Evolutionary conservation across 257 asterid genomes (phyloP), one percentile per base, ranked within the genome.

Genomic region (Gentiana macrophylla): DNA sequence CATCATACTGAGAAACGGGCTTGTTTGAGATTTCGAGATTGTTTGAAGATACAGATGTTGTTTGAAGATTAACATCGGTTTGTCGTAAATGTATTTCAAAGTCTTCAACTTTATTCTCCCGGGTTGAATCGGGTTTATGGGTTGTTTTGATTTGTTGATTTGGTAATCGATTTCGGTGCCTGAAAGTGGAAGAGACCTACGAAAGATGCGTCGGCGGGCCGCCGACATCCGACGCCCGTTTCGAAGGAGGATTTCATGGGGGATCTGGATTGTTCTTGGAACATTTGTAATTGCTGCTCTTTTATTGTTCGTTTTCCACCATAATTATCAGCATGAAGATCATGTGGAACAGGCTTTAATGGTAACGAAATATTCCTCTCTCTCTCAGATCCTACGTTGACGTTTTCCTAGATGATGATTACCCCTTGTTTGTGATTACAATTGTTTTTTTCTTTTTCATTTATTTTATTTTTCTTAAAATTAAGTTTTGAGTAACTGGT

Each of bases 181-280:
- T 41, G 46, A 41, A 41, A 41, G 52, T 68, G 73, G 65, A 63
- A 62, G 72, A 46, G 68, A 70, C 65, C 66, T 68, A 72, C 70
- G 61, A 70, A 79, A 66, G 79, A 85, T 89, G 97, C 77, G 97
- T 78, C 86, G 95, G 81, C 90, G 94, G 89, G 84, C 86, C 64
- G 76, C 91, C 91, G 89, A 83, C 45, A 72, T 73, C 68, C 95
- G 95, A 79, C 95, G 94, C 94, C 94, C 88, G 80, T 82, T 78
- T 62, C 70, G 95, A 52, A 70, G 85, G 84, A 79, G 78, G 66
- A 69, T 80, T 47, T 77, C 94, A 48, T 79, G 76, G 60, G 85
- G 94, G 91, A 84, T 88, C 94, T 88, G 91, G 95, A 74, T 62
- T 68, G 79, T 82, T 52, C 79, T 88, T 55, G 70, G 74, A 53